Base-by-base conservation (phyloP, 176 grass and related monocot genomes). In the Avena sativa region DNA sequence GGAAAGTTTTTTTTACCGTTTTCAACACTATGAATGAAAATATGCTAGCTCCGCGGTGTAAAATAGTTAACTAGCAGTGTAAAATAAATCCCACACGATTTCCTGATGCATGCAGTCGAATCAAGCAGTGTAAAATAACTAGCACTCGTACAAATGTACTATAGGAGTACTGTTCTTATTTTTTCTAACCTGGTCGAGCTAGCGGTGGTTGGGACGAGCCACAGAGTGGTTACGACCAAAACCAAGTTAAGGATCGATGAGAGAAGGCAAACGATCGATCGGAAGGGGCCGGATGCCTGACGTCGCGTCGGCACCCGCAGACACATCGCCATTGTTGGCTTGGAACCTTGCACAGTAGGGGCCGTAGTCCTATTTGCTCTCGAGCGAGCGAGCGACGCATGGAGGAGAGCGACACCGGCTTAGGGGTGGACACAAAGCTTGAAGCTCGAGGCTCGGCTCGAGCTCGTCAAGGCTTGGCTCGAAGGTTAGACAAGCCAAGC, bases 251-350 rank as follows among this genome's bases (percentile, higher is more conserved):
- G 38, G 52, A 51, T 4, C 23, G 48, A 61, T 13, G 15, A 12
- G 17, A 81, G 67, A 23, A 50, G 17, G 20, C 65, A 38, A 12
- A 55, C 25, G 49, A 59, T 5, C 53, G 14, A 58, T 20, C 6
- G 23, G 61, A 34, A 12, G 17, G 25, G 25, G 25, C 25, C 25
- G 25, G 25, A 25, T 25, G 25, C 25, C 25, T 25, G 25, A 6
- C 46, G n/a, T 81, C 56, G 25, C 60, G 8, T 66, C 4, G 72
- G 68, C 51, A 79, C 16, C 79, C 50, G 30, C 56, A 70, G 79
- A 72, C 76, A 87, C 51, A 14, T 51, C 66, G 64, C 75, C 26
- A 84, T 88, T 91, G 81, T 91, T 87, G 46, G 66, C 68, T 68
- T 74, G 89, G 75, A 80, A 87, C 56, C 57, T 84, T 36, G 89